Percentiles rank a stretch among this genome's conserved stretches.
phyloP scores from a whole-genome alignment of 192 early-diverging fungal genomes.

The Coemansia sp. region DNA sequence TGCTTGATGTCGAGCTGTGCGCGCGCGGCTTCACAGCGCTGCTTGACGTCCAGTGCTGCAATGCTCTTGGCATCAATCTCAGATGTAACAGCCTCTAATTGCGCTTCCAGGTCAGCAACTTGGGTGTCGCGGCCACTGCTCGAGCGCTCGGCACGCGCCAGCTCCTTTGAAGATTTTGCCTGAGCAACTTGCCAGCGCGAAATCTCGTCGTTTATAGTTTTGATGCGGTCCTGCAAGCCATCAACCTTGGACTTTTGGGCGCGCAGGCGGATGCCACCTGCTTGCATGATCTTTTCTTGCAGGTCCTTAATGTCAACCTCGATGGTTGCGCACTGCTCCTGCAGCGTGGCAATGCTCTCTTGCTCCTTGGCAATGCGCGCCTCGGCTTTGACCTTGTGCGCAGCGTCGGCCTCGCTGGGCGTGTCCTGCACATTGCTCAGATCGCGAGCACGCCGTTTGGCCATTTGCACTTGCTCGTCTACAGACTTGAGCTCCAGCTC shows the following conservation, averaged over 20 bases:
- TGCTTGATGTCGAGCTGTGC: slow-evolving; percentile 62
- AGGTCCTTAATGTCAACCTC: slow-evolving; percentile 76
- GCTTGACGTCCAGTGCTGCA: slow-evolving; percentile 51
- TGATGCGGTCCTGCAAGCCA: slow-evolving; percentile 74
- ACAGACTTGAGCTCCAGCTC: slow-evolving; percentile 71
- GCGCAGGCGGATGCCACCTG: slow-evolving; percentile 83
- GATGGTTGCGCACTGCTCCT: slow-evolving; percentile 60
- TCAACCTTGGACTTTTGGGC: slow-evolving; percentile 84
- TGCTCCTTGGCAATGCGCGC: slow-evolving; percentile 51
- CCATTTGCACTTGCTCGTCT: slow-evolving; percentile 65
- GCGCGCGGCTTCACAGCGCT: slow-evolving; percentile 42
- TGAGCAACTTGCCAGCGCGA: slow-evolving; percentile 74
- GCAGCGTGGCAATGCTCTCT: slow-evolving; percentile 50
- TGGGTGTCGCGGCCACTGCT: slow-evolving; percentile 66
- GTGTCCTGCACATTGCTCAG: slow-evolving; percentile 26
- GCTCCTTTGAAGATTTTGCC: slow-evolving; percentile 70
- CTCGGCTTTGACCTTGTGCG: slow-evolving; percentile 44
- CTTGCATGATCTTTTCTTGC: slow-evolving; percentile 87
- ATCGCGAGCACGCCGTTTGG: slow-evolving; percentile 60
- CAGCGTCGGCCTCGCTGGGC: slow-evolving; percentile 35
- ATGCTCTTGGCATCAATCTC: slow-evolving; percentile 59
- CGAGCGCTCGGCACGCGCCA: slow-evolving; percentile 63
- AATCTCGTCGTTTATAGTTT: slow-evolving; percentile 60
- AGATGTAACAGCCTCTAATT: slow-evolving; percentile 60
- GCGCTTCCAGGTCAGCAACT: slow-evolving; percentile 59